Conservation (phyloP, 345 rosid genomes). For the Conringia planisiliqua region DNA sequence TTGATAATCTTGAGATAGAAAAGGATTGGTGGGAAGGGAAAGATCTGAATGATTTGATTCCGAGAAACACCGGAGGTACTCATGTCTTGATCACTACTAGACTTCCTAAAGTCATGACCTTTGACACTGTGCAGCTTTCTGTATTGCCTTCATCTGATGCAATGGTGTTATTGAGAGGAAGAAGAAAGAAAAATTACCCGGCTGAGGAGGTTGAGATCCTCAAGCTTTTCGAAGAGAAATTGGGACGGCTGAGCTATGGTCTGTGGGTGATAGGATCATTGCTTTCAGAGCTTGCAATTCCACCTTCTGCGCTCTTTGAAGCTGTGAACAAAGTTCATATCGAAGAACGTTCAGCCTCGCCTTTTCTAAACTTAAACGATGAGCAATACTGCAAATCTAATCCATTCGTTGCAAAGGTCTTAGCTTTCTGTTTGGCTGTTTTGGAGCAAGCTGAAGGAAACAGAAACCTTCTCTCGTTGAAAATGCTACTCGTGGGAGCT, state of each 20-base stretch:
- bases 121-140: conserved; percentile 57
- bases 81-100: conserved; percentile 84
- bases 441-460: conserved; percentile 62
- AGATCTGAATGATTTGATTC: conserved; percentile 80
- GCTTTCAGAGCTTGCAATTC: conserved; percentile 65
- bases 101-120: conserved; percentile 73
- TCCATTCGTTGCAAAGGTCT: conserved; percentile 59
- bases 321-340: conserved; percentile 61
- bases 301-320: conserved; percentile 73
- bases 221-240: conserved; percentile 59
- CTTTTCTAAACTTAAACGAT: conserved; percentile 41
- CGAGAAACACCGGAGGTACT: conserved; percentile 76
- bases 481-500: conserved; percentile 83
- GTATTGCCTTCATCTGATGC: conserved; percentile 63
- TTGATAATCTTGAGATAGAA: conserved; percentile 90
- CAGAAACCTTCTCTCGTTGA: conserved; percentile 57
- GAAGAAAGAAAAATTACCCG: conserved; percentile 62
- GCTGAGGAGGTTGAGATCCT: conserved; percentile 61
- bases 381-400: conserved; percentile 72
- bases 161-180: conserved; percentile 62
- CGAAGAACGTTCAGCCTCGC: conserved; percentile 47
- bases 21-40: conserved; percentile 98
- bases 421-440: conserved; percentile 54
- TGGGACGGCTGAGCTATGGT: conserved; percentile 75
- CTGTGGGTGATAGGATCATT: conserved; percentile 70